Evolutionary conservation across 2,329 filamentous ascomycete species (phyloP), one percentile per base, ranked within the genome.

Genomic region (Aspergillus piperis): DNA sequence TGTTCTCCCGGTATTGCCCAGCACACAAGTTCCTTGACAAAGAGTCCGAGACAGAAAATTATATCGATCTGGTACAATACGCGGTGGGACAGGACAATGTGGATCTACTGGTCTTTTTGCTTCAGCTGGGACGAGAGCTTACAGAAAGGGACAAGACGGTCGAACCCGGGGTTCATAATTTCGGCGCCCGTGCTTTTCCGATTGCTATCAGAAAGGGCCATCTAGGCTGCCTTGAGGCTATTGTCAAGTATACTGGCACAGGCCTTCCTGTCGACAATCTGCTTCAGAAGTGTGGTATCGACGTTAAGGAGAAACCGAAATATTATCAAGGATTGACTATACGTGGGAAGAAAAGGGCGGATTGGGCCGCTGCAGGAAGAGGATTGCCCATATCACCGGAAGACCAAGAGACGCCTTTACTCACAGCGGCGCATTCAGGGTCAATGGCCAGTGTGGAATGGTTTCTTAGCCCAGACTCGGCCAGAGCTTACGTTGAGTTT

Each of bases 261-360:
- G 89, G 89, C 1, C 83, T 94, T 61, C 88, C 90, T 0, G 76
- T 93, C 0, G 84, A 89, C 51, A 78, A 85, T 17, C 76, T 95
- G 5, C 83, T 90, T 47, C 84, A 88, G 74, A 84, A 84, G 59
- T 88, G 82, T 58, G 89, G 89, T 2, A 75, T 89, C 1, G 82
- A 88, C 67, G 73, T 88, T 52, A 81, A 85, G 56, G 79, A 85
- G 64, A 90, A 88, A 72, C 86, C 90, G 1, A 83, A 83, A 17
- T 90, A 86, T 72, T 96, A 96, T 70, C 89, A 90, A 73, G 91
- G 91, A 0, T 75, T 94, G 30, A 88, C 86, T 1, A 88, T 96
- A 1, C 87, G 90, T 64, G 90, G 91, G 2, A 87, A 86, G 73
- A 93, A 93, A 74, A 81, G 86, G 52, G 79, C 80, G 36, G 90